phyloP scores from a whole-genome alignment of 2,329 filamentous ascomycete species.

The Huntiella savannae region DNA sequence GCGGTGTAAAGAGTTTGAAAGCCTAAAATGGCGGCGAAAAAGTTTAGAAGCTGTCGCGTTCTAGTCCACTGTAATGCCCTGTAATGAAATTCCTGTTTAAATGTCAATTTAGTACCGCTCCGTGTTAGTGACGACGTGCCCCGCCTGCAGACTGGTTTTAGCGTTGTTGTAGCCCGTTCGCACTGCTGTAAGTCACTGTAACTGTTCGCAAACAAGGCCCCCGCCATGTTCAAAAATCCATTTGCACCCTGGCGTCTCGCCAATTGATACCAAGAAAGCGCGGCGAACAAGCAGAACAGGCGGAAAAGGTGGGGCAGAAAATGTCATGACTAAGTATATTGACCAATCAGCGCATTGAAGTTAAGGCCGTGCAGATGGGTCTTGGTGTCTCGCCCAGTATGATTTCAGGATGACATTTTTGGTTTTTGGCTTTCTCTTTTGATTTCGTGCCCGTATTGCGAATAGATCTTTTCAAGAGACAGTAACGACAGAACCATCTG shows the following conservation, averaged over 20 bases:
- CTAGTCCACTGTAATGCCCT: background rate
- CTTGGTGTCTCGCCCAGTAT: background rate
- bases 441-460: background rate
- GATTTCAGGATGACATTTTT: no score
- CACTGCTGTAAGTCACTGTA: background rate
- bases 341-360: slow-evolving; percentile 5
- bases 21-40: background rate
- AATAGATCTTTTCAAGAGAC: background rate
- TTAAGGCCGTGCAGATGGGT: slow-evolving; percentile 6
- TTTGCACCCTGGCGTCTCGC: background rate
- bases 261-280: background rate
- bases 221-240: background rate
- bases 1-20: background rate
- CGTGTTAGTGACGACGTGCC: no score
- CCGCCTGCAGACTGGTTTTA: background rate
- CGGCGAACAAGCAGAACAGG: background rate
- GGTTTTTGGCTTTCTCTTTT: background rate
- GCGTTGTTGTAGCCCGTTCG: background rate
- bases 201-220: background rate
- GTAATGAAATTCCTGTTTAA: no score
- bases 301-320: slow-evolving; percentile 5
- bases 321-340: slow-evolving; percentile 4
- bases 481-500: no score
- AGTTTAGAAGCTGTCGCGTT: background rate
- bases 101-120: no score